Percentiles rank a stretch among this genome's conserved stretches.
Evolutionary conservation across 2,329 filamentous ascomycete genomes (phyloP).

Genomic region (Alternaria burnsii): DNA sequence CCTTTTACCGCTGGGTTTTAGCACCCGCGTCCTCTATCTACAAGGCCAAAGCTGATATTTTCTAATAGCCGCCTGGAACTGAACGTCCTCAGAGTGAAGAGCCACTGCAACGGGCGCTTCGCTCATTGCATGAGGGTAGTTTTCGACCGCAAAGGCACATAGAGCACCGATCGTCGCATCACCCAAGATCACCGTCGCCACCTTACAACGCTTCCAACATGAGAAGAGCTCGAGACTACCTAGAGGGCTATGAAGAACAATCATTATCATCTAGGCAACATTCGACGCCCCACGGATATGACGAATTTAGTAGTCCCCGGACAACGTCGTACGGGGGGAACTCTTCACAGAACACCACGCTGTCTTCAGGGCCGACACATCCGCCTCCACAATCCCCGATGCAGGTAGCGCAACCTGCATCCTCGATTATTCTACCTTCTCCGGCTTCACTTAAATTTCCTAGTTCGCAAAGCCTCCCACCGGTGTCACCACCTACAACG

Average conservation of each 20-base stretch:
- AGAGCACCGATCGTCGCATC: conserved; percentile 20
- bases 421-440: conserved; percentile 39
- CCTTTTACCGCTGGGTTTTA: neutral
- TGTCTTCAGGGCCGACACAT: conserved; percentile 58
- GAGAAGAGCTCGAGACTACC: conserved; percentile 34
- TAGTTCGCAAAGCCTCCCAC: conserved; percentile 27
- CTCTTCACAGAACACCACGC: conserved; percentile 38
- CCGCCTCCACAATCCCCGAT: conserved; percentile 38
- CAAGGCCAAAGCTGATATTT: conserved; percentile 14
- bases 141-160: conserved; percentile 26
- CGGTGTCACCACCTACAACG: conserved; percentile 37
- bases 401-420: conserved; percentile 34
- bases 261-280: conserved; percentile 29
- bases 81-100: conserved; percentile 22
- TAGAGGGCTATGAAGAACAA: conserved; percentile 34
- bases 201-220: conserved; percentile 27
- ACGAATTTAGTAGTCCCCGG: conserved; percentile 21
- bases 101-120: conserved; percentile 35
- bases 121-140: conserved; percentile 36
- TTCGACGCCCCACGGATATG: conserved; percentile 23
- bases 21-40: neutral
- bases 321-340: conserved; percentile 16
- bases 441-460: conserved; percentile 42
- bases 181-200: conserved; percentile 21
- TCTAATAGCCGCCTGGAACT: conserved; percentile 24